These are phyloP conservation scores for Annulohypoxylon nitens DNA, from an alignment of 495 filamentous ascomycete genomes.

Conservation along the genomic window DNA sequence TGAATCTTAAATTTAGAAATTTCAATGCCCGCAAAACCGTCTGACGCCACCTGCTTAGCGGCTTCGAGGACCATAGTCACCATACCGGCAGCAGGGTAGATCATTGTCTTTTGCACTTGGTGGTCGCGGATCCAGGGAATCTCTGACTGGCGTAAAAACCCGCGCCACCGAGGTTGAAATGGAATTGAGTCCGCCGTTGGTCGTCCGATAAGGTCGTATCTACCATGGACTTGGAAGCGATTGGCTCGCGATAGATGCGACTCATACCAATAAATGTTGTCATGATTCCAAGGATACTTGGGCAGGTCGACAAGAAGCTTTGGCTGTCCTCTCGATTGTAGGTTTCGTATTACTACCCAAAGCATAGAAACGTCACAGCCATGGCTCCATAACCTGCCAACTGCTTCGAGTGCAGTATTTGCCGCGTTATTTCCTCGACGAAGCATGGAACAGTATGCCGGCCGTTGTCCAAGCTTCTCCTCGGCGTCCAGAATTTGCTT, in stretches of 20 bases:
- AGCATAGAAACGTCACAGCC: constrained; percentile 58
- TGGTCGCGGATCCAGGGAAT: constrained; percentile 65
- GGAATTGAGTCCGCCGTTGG: constrained; percentile 46
- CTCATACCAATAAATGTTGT: constrained; percentile 58
- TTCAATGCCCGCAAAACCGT: constrained; percentile 32
- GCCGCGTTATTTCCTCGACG: constrained; percentile 50
- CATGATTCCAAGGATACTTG: constrained; percentile 61
- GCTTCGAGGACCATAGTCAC: constrained; percentile 65
- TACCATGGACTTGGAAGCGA: constrained; percentile 54
- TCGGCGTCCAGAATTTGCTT: constrained; percentile 59
- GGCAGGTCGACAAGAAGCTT: constrained; percentile 54
- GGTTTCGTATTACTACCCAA: constrained; percentile 47
- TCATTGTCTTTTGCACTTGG: constrained; percentile 51
- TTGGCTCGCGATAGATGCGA: constrained; percentile 56
- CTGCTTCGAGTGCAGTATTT: constrained; percentile 47
- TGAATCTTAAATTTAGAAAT: constrained; percentile 48
- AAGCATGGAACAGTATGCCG: constrained; percentile 46
- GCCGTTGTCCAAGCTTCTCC: constrained; percentile 32
- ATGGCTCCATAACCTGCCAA: constrained; percentile 52
- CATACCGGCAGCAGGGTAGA: constrained; percentile 65
- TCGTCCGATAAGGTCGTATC: constrained; percentile 62
- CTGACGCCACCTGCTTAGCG: constrained; percentile 54
- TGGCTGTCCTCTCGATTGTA: constrained; percentile 12
- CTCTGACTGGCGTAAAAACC: constrained; percentile 52
- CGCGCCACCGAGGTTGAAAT: constrained; percentile 57